These are phyloP conservation scores for Hypoxylon sp. DNA, from an alignment of 2,329 filamentous ascomycete species.

Conservation along the genomic window DNA sequence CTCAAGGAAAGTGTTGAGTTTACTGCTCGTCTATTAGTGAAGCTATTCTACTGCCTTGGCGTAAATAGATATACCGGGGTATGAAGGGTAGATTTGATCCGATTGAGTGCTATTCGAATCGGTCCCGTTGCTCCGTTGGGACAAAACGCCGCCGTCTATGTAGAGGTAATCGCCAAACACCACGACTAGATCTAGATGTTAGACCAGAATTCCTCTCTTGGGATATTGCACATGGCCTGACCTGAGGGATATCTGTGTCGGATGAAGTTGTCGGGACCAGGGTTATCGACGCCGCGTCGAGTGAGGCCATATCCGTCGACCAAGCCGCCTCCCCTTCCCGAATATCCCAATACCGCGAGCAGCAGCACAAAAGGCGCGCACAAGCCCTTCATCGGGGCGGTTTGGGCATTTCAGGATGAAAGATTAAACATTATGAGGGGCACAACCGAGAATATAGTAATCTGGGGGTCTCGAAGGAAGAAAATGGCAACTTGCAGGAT, in stretches of 20 bases:
- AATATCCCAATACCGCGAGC: constrained; percentile 50
- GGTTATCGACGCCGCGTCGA: constrained; percentile 44
- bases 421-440: constrained; percentile 47
- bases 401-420: constrained; percentile 46
- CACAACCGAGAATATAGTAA: constrained; percentile 33
- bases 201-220: constrained; percentile 15
- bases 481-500: constrained; percentile 28
- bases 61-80: constrained; percentile 43
- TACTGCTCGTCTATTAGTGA: constrained; percentile 47
- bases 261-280: constrained; percentile 48
- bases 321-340: constrained; percentile 37
- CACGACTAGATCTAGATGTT: constrained; percentile 44
- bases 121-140: constrained; percentile 49
- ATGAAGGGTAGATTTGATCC: constrained; percentile 41
- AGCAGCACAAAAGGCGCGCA: constrained; percentile 49
- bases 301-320: constrained; percentile 41
- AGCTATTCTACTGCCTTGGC: neutral
- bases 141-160: constrained; percentile 58
- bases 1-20: constrained; percentile 56
- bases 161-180: constrained; percentile 58
- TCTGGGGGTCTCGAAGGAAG: constrained; percentile 35
- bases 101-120: constrained; percentile 40
- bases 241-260: constrained; percentile 46
- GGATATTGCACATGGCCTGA: constrained; percentile 26
- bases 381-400: constrained; percentile 52